These are phyloP conservation scores for Tubosaeta sp. DNA, from an alignment of 768 basidiomycete genomes.

Conservation along the genomic window DNA sequence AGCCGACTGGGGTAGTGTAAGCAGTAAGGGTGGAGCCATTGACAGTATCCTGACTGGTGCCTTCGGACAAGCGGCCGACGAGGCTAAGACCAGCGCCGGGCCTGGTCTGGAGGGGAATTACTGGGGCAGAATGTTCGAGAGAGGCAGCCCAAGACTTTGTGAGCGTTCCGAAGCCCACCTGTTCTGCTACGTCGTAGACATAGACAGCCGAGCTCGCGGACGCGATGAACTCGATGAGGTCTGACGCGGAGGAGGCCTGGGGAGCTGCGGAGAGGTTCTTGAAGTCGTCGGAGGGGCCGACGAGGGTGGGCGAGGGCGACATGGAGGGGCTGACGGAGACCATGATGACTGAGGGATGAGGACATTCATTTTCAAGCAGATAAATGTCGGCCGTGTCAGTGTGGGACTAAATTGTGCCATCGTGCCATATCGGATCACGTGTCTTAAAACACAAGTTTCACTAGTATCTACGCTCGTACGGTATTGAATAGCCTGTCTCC, in stretches of 20 bases:
- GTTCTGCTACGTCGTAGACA: slow-evolving; percentile 79
- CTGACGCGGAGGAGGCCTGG: slow-evolving; percentile 44
- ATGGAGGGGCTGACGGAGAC: slow-evolving; percentile 13
- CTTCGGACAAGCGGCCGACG: slow-evolving; percentile 75
- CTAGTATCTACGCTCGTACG: slow-evolving; percentile 25
- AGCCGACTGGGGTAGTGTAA: slow-evolving; percentile 79
- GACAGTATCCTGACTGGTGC: slow-evolving; percentile 64
- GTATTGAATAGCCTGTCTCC: slow-evolving; percentile 87
- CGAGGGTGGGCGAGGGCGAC: slow-evolving; percentile 32
- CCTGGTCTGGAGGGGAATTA: slow-evolving; percentile 74
- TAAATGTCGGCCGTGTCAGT: not conserved
- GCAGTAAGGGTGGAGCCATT: slow-evolving; percentile 64
- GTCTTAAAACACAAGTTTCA: slow-evolving; percentile 1
- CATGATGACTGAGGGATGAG: not conserved
- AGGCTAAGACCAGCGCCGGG: slow-evolving; percentile 80
- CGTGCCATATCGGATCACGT: slow-evolving; percentile 31
- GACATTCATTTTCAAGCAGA: not conserved
- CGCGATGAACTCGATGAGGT: slow-evolving; percentile 63
- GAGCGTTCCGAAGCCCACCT: slow-evolving; percentile 73
- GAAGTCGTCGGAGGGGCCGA: slow-evolving; percentile 29
- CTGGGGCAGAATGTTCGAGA: slow-evolving; percentile 41
- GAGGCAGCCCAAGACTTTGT: slow-evolving; percentile 62
- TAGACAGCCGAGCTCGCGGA: slow-evolving; percentile 70
- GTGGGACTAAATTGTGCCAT: slow-evolving; percentile 31
- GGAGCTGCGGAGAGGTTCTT: slow-evolving; percentile 13